Evolutionary conservation across 1,284 basidiomycete species (phyloP), one percentile per base, ranked within the genome.

Genomic region (Ganoderma lucidum): DNA sequence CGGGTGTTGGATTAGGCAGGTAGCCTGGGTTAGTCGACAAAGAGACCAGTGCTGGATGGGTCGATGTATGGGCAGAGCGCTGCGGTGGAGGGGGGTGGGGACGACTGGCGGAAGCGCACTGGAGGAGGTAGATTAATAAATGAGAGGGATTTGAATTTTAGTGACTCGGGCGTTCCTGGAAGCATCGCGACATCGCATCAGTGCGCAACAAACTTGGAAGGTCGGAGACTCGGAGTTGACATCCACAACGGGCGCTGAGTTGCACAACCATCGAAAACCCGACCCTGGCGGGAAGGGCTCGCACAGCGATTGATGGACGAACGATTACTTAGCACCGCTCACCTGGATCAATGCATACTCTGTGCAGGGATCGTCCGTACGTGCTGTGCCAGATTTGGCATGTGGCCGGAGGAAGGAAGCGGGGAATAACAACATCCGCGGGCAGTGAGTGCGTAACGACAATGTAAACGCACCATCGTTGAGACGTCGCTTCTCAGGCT

Each of bases 241-340:
- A 55, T 51, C 17, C 12, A 44, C 23, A 30, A 12, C n/a, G 60
- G 4, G 15, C 39, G 53, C 53, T 17, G 30, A 53, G 51, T 19
- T 8, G 51, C 28, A 53, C 5, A 14, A 53, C 19, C 30, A 4
- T 14, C 17, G 53, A 6, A 51, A 12, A 51, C 19, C 19, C 48
- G 48, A 28, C 19, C 2, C n/a, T 9, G 23, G 48, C 48, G 48
- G 48, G 23, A 3, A 51, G 48, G 48, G n/a, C 2, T 23, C 8
- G n/a, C 45, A 48, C 45, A 6, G 45, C 19, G 45, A 48, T 48
- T 48, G n/a, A n/a, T n/a, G n/a, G n/a, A n/a, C n/a, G n/a, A n/a
- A n/a, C n/a, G n/a, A n/a, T n/a, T n/a, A 48, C 62, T 66, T 60
- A 66, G 48, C 51, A 55, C 60, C 23, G 59, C 65, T 62, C 65